Base-by-base conservation (phyloP, 2,329 filamentous ascomycete genomes). In the Colletotrichum neosansevieriae region DNA sequence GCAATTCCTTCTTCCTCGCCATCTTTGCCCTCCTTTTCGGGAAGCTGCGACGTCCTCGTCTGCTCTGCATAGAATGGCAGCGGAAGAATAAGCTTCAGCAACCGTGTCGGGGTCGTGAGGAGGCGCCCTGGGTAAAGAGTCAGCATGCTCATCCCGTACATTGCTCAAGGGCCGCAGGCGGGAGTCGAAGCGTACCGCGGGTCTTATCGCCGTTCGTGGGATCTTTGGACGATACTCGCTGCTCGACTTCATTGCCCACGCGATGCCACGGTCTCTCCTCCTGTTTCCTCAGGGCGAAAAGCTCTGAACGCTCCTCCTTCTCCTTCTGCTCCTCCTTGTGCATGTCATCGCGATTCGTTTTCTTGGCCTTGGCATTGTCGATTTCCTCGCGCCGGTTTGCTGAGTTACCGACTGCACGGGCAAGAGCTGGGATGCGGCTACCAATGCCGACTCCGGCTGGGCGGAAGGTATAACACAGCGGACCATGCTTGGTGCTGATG, bases 51-150 rank as follows among this genome's bases (percentile, higher is more conserved):
- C 1, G 34, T 60, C 15, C 66, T 44, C 15, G 47, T 59, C 6
- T 71, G 67, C 38, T 71, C 63, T 13, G 70, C 58, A 13, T 71
- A 38, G 11, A 84, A 80, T 0, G 84, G 84, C 29, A 97, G 84
- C 0, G 93, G 94, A 0, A 97, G 83, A 15, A 96, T 90, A 13
- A 97, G 84, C 78, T 96, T 96, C 57, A 97, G 86, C 65, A 95
- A 88, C 2, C 92, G 86, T 0, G 91, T 94, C 0, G 93, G 93
- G 0, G 93, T 97, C 0, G 92, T 94, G 32, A 95, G 80, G 2
- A 97, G 86, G 76, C 94, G 94, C 19, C 93, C 92, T 85, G 6
- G 6, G 6, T 10, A 1, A 12, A 38, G 3, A n/a, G 42, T 69
- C 9, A 69, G 49, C 17, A 53, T 13, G 21, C 11, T 11, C 9